Evolutionary conservation across 2,329 filamentous ascomycete genomes (phyloP).

Genomic region (Lizonia empirigonia): DNA sequence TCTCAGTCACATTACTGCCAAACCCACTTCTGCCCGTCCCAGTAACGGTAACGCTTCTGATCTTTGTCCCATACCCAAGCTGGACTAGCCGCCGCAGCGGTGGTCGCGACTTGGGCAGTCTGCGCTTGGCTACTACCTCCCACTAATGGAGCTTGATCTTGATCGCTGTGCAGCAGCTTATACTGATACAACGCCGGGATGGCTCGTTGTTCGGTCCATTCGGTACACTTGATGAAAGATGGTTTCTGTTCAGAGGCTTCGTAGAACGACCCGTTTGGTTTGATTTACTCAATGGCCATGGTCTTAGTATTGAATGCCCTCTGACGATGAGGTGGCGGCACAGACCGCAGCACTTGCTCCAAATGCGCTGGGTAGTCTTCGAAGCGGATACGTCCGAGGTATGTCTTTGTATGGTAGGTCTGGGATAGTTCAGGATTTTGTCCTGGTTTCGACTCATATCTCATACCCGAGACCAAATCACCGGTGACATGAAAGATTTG

Average conservation of each 20-base stretch:
- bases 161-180: slow-evolving; percentile 3
- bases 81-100: neutral
- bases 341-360: slow-evolving; percentile 2
- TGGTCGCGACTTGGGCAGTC: neutral
- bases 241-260: neutral
- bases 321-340: slow-evolving; percentile 5
- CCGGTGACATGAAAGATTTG: neutral
- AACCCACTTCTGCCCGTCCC: slow-evolving; percentile 1
- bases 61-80: neutral
- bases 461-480: neutral
- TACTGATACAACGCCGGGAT: slow-evolving; percentile 7
- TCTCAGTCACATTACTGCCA: neutral
- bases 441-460: neutral
- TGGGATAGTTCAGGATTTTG: slow-evolving; percentile 4
- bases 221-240: slow-evolving; percentile 4
- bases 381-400: slow-evolving; percentile 4
- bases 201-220: slow-evolving; percentile 2
- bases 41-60: neutral
- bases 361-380: slow-evolving; percentile 6
- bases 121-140: no score
- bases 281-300: slow-evolving; percentile 3
- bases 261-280: slow-evolving; percentile 4
- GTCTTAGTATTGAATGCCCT: slow-evolving; percentile 5
- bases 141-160: neutral
- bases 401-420: slow-evolving; percentile 7